phyloP scores from a whole-genome alignment of 495 filamentous ascomycete species.

The Elaphomyces granulatus region DNA sequence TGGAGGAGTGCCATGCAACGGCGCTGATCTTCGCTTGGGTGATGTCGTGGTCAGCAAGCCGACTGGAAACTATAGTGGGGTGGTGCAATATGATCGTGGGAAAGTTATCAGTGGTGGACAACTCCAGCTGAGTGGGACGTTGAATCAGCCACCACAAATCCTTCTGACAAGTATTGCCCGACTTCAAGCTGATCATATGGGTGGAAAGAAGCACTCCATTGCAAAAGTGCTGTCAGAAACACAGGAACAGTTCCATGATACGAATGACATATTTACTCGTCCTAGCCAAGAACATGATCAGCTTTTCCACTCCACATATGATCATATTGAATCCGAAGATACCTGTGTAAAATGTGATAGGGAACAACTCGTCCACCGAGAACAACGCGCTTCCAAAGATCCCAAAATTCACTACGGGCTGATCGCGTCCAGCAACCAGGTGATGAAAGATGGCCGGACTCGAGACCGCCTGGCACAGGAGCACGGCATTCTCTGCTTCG shows the following conservation, averaged over 20 bases:
- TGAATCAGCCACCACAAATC: conserved; percentile 12
- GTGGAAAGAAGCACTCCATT: not conserved
- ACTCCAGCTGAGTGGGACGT: conserved; percentile 10
- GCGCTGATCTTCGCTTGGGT: too few species aligned
- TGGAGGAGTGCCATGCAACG: too few species aligned
- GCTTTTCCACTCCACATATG: conserved; percentile 12
- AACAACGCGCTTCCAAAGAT: conserved; percentile 3
- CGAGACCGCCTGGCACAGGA: conserved; percentile 11
- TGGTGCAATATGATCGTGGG: conserved; percentile 7
- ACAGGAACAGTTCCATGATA: conserved; percentile 4
- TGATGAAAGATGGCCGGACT: conserved; percentile 16
- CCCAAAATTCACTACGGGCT: conserved; percentile 11
- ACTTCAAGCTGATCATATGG: conserved; percentile 9
- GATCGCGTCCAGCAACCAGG: conserved; percentile 15
- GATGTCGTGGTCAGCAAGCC: too few species aligned
- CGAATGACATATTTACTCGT: conserved; percentile 6
- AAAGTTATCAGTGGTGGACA: conserved; percentile 1
- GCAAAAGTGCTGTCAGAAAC: conserved; percentile 3
- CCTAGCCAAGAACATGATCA: conserved; percentile 9
- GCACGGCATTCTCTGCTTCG: conserved; percentile 22
- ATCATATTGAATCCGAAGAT: conserved; percentile 4
- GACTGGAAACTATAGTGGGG: too few species aligned
- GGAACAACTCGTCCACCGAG: conserved; percentile 3
- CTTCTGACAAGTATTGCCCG: conserved; percentile 10
- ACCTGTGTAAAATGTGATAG: conserved; percentile 12